These are phyloP conservation scores for Scalesia atractyloides DNA, from an alignment of 129 eudicot genomes.

Conservation along the genomic window DNA sequence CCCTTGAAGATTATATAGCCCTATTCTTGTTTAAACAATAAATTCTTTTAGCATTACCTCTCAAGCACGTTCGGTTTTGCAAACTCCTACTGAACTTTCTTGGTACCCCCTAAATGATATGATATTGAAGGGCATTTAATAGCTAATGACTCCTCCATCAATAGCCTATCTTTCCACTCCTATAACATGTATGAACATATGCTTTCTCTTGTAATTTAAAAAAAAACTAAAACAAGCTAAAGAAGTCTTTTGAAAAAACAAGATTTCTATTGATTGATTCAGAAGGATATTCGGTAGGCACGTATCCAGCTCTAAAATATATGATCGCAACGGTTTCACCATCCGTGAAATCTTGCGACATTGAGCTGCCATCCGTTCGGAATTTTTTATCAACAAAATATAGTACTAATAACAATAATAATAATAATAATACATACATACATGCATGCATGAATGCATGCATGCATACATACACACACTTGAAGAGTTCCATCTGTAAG, in stretches of 20 bases:
- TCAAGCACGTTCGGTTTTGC: slow-evolving; percentile 91
- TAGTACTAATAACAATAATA: no score
- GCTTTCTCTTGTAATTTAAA: neutral
- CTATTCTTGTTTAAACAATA: neutral
- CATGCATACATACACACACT: no score
- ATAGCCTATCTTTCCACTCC: slow-evolving; percentile 95
- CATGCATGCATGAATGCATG: no score
- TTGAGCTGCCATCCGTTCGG: slow-evolving; percentile 10
- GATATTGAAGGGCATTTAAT: slow-evolving; percentile 94
- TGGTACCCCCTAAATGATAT: slow-evolving; percentile 92
- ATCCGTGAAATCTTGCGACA: slow-evolving; percentile 50
- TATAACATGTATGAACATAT: slow-evolving; percentile 35
- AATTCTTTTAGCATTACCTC: slow-evolving; percentile 51
- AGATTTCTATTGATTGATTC: slow-evolving; percentile 62
- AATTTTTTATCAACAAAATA: slow-evolving; percentile 4
- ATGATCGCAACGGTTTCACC: slow-evolving; percentile 70
- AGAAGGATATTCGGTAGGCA: slow-evolving; percentile 90
- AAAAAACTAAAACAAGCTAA: neutral
- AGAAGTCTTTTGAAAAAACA: neutral
- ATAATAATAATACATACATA: no score
- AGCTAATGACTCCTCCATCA: slow-evolving; percentile 85
- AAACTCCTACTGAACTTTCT: slow-evolving; percentile 97
- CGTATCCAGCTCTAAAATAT: slow-evolving; percentile 94
- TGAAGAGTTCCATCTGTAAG: no score
- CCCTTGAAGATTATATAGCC: no score